phyloP scores from a whole-genome alignment of 192 early-diverging fungal species.

The Backusella sp. region DNA sequence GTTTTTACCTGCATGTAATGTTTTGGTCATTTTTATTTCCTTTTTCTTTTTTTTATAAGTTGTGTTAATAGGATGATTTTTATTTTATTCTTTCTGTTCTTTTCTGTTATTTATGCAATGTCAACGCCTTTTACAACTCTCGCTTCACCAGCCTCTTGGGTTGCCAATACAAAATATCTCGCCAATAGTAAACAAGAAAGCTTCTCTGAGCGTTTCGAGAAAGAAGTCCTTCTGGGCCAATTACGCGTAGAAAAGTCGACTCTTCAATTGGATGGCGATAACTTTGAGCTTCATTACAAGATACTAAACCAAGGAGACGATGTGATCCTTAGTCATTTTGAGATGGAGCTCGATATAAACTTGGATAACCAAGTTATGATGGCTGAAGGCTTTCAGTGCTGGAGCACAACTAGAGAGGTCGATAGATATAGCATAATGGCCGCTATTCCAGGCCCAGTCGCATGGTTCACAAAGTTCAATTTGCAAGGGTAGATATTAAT shows the following conservation, averaged over 20 bases:
- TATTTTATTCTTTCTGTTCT: background rate
- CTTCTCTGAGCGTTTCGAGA: background rate
- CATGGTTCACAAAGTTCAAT: constrained; percentile 33
- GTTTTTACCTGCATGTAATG: background rate
- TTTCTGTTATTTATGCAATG: background rate
- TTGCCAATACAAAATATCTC: background rate
- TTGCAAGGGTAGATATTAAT: constrained; percentile 35
- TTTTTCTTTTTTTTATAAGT: background rate
- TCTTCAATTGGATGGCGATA: background rate
- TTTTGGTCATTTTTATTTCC: background rate
- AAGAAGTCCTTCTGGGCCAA: background rate
- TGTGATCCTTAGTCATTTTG: constrained; percentile 14
- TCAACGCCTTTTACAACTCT: background rate
- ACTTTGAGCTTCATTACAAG: constrained; percentile 16
- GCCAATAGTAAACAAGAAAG: background rate
- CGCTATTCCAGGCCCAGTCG: constrained; percentile 34
- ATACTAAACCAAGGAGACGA: background rate
- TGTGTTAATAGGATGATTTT: background rate
- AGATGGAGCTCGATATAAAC: constrained; percentile 12
- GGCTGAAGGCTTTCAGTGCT: constrained; percentile 53
- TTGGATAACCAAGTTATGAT: constrained; percentile 34
- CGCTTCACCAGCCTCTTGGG: background rate
- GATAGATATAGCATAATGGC: constrained; percentile 29
- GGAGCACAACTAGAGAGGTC: constrained; percentile 39
- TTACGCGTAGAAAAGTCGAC: background rate